These are phyloP conservation scores for Platismatia glauca DNA, from an alignment of 495 filamentous ascomycete genomes.

Conservation along the genomic window DNA sequence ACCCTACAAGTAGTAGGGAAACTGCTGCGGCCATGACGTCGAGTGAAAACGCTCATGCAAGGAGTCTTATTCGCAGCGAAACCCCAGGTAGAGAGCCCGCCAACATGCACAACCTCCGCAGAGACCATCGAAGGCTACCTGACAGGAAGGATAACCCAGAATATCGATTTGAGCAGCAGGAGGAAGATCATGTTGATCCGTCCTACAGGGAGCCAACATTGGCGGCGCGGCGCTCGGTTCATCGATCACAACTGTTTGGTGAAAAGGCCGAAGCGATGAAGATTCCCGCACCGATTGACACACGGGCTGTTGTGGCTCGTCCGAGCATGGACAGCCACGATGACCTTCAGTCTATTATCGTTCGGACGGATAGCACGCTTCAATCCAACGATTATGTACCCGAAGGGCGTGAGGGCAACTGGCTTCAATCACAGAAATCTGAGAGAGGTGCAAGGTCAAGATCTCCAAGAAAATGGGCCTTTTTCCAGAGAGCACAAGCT, in stretches of 20 bases:
- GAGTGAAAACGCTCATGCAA: constrained; percentile 62
- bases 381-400: constrained; percentile 24
- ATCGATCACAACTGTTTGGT: constrained; percentile 33
- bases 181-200: neutral
- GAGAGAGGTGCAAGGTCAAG: constrained; percentile 23
- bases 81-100: neutral
- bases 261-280: constrained; percentile 37
- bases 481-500: constrained; percentile 64
- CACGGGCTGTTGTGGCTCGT: constrained; percentile 24
- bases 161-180: constrained; percentile 3
- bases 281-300: constrained; percentile 29
- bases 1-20: constrained; percentile 15
- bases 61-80: neutral
- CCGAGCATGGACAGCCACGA: constrained; percentile 29
- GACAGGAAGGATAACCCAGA: constrained; percentile 17
- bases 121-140: constrained; percentile 20
- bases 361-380: neutral
- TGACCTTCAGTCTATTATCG: constrained; percentile 21
- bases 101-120: constrained; percentile 17
- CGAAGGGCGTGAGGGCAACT: constrained; percentile 33
- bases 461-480: constrained; percentile 62
- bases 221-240: constrained; percentile 44
- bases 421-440: constrained; percentile 30
- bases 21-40: constrained; percentile 54
- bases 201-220: constrained; percentile 33